A percentile compares a stretch with the other conserved stretches of the same genome.
phyloP scores from a whole-genome alignment of 805 yeast genomes.

The Candida michaelii region DNA sequence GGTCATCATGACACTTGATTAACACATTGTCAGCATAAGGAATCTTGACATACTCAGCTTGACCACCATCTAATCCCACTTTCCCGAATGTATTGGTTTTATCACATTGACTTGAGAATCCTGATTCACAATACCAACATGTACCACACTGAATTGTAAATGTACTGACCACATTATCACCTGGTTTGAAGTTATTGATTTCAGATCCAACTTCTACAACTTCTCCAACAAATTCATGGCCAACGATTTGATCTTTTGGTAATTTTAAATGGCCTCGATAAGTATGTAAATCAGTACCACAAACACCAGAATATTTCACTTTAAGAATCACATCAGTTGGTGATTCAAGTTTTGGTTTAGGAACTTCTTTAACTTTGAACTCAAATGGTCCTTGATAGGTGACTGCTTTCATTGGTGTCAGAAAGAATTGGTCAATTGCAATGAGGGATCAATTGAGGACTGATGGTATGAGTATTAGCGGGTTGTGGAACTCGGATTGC shows the following conservation, averaged over 20 bases:
- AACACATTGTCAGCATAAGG: constrained; percentile 56
- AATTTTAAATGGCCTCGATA: constrained; percentile 49
- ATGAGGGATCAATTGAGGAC: too few relatives aligned
- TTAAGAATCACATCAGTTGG: constrained; percentile 48
- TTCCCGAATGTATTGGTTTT: constrained; percentile 59
- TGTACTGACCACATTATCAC: constrained; percentile 47
- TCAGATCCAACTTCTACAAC: constrained; percentile 40
- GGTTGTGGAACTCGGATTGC: too few relatives aligned
- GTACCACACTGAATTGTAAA: constrained; percentile 60
- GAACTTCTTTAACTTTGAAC: constrained; percentile 38
- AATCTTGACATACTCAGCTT: constrained; percentile 60
- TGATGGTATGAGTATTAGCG: too few relatives aligned
- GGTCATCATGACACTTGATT: constrained; percentile 48
- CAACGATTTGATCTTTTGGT: constrained; percentile 37
- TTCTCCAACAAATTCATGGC: constrained; percentile 52
- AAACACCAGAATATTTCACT: constrained; percentile 48
- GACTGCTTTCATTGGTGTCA: constrained; percentile 46
- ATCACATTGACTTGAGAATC: constrained; percentile 55
- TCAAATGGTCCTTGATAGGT: constrained; percentile 46
- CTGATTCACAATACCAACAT: constrained; percentile 59
- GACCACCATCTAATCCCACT: constrained; percentile 57
- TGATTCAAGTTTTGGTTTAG: constrained; percentile 37
- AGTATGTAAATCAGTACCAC: constrained; percentile 57
- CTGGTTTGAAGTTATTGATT: constrained; percentile 34
- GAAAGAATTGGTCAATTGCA: too few relatives aligned